Conservation (phyloP, 2,329 filamentous ascomycete genomes). For the Trichoderma gracile region DNA sequence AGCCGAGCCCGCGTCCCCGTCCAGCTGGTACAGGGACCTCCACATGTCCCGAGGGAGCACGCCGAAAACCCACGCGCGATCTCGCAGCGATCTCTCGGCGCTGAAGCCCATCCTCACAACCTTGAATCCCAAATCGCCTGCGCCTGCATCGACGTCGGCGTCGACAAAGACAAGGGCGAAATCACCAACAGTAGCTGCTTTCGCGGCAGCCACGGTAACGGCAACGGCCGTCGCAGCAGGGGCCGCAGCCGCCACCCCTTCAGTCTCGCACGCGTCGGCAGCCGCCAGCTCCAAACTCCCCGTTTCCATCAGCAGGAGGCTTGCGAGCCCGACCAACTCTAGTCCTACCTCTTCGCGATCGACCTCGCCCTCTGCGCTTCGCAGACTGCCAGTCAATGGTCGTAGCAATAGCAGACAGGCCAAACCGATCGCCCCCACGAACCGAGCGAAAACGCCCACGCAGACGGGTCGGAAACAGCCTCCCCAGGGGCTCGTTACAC, state of each 20-base stretch:
- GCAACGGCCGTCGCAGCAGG: constrained; percentile 12
- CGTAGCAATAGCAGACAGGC: constrained; percentile 35
- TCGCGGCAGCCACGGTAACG: constrained; percentile 9
- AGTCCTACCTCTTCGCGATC: constrained; percentile 57
- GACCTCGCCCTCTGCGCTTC: constrained; percentile 54
- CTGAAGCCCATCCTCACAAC: constrained; percentile 36
- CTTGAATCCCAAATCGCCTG: constrained; percentile 37
- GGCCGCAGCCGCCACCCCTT: constrained; percentile 19
- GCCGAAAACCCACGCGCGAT: constrained; percentile 47
- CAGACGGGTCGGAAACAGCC: constrained; percentile 43
- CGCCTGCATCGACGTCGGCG: neutral
- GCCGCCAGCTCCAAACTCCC: constrained; percentile 47
- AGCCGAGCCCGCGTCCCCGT: constrained; percentile 63
- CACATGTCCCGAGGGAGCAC: constrained; percentile 32
- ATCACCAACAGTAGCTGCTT: constrained; percentile 7
- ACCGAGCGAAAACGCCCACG: constrained; percentile 45
- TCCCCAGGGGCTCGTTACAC: constrained; percentile 46
- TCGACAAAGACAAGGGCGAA: neutral
- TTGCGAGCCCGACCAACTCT: constrained; percentile 44
- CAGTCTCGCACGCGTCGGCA: constrained; percentile 32
- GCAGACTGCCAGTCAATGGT: constrained; percentile 46
- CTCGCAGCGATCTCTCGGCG: constrained; percentile 61
- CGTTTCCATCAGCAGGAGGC: constrained; percentile 46
- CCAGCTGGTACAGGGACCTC: constrained; percentile 61
- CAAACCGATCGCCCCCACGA: constrained; percentile 41